A percentile compares a stretch with the other conserved stretches of the same genome.
These are phyloP conservation scores for Cordyceps cateniannulata DNA, from an alignment of 2,329 filamentous ascomycete species.

Conservation along the genomic window DNA sequence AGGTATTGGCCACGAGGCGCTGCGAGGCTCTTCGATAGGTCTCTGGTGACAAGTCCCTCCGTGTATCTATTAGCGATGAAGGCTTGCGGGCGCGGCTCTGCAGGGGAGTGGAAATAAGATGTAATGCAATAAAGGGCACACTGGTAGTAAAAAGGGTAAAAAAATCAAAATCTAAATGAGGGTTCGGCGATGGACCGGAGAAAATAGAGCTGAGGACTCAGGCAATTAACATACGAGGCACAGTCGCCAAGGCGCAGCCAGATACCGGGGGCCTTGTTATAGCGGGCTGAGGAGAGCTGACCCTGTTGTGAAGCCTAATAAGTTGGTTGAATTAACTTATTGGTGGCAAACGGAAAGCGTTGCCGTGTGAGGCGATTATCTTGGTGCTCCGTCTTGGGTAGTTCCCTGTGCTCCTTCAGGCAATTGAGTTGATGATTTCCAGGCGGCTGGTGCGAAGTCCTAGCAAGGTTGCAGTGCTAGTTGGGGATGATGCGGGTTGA, in stretches of 20 bases:
- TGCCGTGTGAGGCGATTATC: not conserved
- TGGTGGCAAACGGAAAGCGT: no score
- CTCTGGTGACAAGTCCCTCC: not conserved
- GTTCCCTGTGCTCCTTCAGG: not conserved
- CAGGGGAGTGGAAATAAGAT: not conserved
- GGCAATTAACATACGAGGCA: constrained; percentile 7
- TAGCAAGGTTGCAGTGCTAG: not conserved
- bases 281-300: constrained; percentile 1
- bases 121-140: not conserved
- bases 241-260: constrained; percentile 4
- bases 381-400: not conserved
- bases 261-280: not conserved
- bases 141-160: not conserved
- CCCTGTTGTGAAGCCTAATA: not conserved
- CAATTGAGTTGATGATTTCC: not conserved
- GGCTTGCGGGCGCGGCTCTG: not conserved
- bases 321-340: not conserved
- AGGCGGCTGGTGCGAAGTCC: not conserved
- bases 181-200: constrained; percentile 1
- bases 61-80: not conserved
- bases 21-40: constrained; percentile 13
- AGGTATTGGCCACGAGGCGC: constrained; percentile 13
- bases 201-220: not conserved
- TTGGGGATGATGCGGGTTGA: not conserved
- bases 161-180: not conserved